Conservation (phyloP, 176 grass and related monocot genomes). For the Sorghum bicolor region Sorghum_bicolor_NCBIv3 NC_012872.2:2701501-2702000, state of each 20-base stretch:
- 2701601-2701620: conserved; percentile 51
- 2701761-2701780: conserved; percentile 48
- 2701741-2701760: conserved; percentile 72
- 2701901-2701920: conserved; percentile 44
- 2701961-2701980: conserved; percentile 74
- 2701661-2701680: neutral
- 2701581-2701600: conserved; percentile 73
- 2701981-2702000: neutral
- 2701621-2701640: neutral
- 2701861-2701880: neutral
- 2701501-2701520: conserved; percentile 65
- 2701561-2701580: conserved; percentile 68
- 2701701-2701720: neutral
- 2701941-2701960: conserved; percentile 72
- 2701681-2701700: neutral
- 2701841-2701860: conserved; percentile 1
- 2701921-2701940: conserved; percentile 83
- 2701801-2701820: conserved; percentile 61
- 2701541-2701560: conserved; percentile 77
- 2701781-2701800: conserved; percentile 95
- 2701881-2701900: conserved; percentile 11
- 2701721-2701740: conserved; percentile 76
- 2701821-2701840: conserved; percentile 37
- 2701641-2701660: neutral
- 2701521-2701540: conserved; percentile 54